Conservation (phyloP, 2,329 filamentous ascomycete species). For the Cladosporium sp. region DNA sequence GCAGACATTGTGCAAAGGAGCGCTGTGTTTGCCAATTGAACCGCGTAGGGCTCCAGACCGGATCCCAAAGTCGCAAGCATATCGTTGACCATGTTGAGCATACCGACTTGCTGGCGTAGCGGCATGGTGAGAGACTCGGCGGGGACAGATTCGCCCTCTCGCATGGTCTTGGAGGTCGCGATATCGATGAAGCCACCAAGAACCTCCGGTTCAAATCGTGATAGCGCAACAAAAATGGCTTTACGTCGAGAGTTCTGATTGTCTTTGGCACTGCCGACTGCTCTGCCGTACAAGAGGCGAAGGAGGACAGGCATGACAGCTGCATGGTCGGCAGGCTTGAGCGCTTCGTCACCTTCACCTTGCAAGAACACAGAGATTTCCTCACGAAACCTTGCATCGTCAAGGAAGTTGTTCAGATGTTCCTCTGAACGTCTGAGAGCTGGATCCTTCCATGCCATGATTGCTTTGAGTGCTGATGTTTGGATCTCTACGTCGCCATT, state of each 20-base stretch:
- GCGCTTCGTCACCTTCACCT: slow-evolving; percentile 66
- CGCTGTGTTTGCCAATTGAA: slow-evolving; percentile 71
- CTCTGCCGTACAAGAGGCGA: slow-evolving; percentile 82
- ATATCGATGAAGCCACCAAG: slow-evolving; percentile 82
- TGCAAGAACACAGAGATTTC: slow-evolving; percentile 83
- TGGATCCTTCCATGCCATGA: slow-evolving; percentile 85
- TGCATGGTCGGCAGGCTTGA: slow-evolving; percentile 71
- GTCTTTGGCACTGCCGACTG: slow-evolving; percentile 77
- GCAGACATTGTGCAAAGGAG: slow-evolving; percentile 68
- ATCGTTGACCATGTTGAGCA: slow-evolving; percentile 87
- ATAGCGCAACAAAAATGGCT: slow-evolving; percentile 72
- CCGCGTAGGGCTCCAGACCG: slow-evolving; percentile 67
- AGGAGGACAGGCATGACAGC: slow-evolving; percentile 84
- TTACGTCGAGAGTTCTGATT: slow-evolving; percentile 78
- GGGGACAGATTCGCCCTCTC: not conserved
- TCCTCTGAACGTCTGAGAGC: slow-evolving; percentile 78
- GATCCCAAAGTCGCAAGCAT: slow-evolving; percentile 82
- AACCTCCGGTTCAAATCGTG: slow-evolving; percentile 72
- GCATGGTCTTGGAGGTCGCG: slow-evolving; percentile 61
- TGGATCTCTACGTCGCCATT: slow-evolving; percentile 89
- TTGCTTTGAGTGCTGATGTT: slow-evolving; percentile 76
- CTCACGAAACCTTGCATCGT: slow-evolving; percentile 89
- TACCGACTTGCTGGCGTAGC: slow-evolving; percentile 78
- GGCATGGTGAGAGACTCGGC: slow-evolving; percentile 15
- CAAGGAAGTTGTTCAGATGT: slow-evolving; percentile 80